Evolutionary conservation across 1,284 basidiomycete genomes (phyloP), one percentile per base, ranked within the genome.

Genomic region (Exobasidium cylindrosporum): DNA sequence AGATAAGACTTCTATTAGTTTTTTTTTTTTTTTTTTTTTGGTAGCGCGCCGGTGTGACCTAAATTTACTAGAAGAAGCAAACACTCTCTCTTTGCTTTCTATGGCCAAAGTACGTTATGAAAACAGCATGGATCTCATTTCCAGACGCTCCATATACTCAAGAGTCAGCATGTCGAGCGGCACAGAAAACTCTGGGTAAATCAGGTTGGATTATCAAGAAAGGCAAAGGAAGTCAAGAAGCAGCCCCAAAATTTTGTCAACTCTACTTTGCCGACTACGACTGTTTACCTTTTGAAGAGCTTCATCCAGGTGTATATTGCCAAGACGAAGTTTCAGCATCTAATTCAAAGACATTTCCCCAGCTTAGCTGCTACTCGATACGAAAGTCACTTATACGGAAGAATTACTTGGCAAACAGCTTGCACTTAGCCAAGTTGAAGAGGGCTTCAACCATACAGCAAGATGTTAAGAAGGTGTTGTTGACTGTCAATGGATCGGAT

Each of bases 311-410:
- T 21, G 35, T 40, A 17, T 40, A 40, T 17, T 14, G 47, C n/a
- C 4, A 3, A 4, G 47, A 28, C 14, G 47, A 3, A 13, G 47
- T 21, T 4, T 2, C 46, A 17, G 35, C 7, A 7, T 10, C 10
- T 17, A 54, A 1, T 31, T 62, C 11, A 17, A 14, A 7, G 28
- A 3, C 32, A 32, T 62, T 5, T 46, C 56, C 4, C 49, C 84
- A 93, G 35, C 86, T 91, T 0, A 94, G 90, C 6, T 89, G 88
- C 50, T 96, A 95, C 77, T 88, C 87, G 14, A 93, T 96, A 77
- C 87, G 93, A 58, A 95, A 97, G 79, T 89, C 89, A 28, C 84
- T 98, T 49, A 98, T 97, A 69, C 86, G 96, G 61, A 98, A 98
- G 80, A 93, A 97, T 77, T 93, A 89, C 79, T 84, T 98, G 1